phyloP scores from a whole-genome alignment of 352 stramenopile genomes.

The Pythium periplocum region DNA sequence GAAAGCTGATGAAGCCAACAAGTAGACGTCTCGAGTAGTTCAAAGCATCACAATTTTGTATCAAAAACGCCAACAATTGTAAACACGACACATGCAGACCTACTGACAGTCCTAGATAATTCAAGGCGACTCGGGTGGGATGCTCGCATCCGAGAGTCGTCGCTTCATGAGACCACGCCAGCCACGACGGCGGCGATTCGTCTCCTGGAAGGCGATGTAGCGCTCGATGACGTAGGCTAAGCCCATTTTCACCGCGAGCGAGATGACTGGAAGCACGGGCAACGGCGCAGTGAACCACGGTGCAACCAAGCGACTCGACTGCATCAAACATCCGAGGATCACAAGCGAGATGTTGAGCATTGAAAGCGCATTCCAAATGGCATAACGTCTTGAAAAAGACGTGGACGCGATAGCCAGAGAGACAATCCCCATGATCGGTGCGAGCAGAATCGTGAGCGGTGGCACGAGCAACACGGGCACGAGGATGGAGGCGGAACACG shows the following conservation, averaged over 20 bases:
- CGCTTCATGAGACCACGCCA: slow-evolving; percentile 84
- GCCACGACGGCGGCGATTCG: slow-evolving; percentile 57
- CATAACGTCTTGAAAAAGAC: slow-evolving; percentile 62
- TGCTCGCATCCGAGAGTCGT: slow-evolving; percentile 67
- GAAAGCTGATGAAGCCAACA: slow-evolving; percentile 5
- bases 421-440: slow-evolving; percentile 70
- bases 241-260: slow-evolving; percentile 57
- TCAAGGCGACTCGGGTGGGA: slow-evolving; percentile 56
- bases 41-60: too few species aligned
- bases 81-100: not conserved
- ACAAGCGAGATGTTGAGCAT: slow-evolving; percentile 69
- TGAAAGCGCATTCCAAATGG: slow-evolving; percentile 78
- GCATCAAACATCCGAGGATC: slow-evolving; percentile 52
- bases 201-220: slow-evolving; percentile 80
- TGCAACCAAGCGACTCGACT: slow-evolving; percentile 65
- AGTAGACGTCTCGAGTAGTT: too few species aligned
- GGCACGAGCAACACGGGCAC: slow-evolving; percentile 64
- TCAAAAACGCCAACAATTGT: too few species aligned
- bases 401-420: slow-evolving; percentile 66
- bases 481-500: slow-evolving; percentile 72
- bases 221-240: slow-evolving; percentile 66
- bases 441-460: slow-evolving; percentile 62
- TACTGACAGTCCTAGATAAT: slow-evolving; percentile 1
- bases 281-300: slow-evolving; percentile 76
- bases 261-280: slow-evolving; percentile 61